phyloP scores from a whole-genome alignment of 2,329 filamentous ascomycete genomes.

The Hymenoscyphus fructigenus region DNA sequence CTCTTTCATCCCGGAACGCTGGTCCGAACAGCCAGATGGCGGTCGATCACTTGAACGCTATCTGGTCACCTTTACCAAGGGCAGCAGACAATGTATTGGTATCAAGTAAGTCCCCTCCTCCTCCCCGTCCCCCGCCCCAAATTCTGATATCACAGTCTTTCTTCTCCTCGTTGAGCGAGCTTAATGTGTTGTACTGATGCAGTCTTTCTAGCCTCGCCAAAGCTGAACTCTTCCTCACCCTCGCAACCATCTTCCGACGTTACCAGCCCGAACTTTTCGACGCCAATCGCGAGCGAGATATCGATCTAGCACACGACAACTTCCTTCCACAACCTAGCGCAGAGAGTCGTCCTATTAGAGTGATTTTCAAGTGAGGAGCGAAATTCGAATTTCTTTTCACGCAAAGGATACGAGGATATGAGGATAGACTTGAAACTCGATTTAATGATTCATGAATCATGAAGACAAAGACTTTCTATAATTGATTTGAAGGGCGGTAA shows the following conservation, averaged over 20 bases:
- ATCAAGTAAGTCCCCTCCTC: slow-evolving; percentile 19
- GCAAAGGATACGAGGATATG: no score
- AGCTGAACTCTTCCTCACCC: slow-evolving; percentile 24
- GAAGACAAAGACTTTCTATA: no score
- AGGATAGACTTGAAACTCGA: no score
- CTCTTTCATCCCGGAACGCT: slow-evolving; percentile 41
- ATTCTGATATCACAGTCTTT: background rate
- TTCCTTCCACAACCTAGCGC: slow-evolving; percentile 19
- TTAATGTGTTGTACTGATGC: background rate
- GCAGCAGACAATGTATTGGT: slow-evolving; percentile 27
- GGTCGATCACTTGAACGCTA: slow-evolving; percentile 21
- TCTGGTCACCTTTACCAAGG: slow-evolving; percentile 27
- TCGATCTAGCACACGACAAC: slow-evolving; percentile 23
- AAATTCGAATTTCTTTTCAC: no score
- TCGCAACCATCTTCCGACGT: slow-evolving; percentile 24
- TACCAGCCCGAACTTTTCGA: slow-evolving; percentile 24
- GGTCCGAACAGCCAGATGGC: slow-evolving; percentile 35
- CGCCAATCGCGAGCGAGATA: slow-evolving; percentile 18
- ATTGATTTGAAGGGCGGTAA: no score
- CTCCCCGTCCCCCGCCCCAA: background rate
- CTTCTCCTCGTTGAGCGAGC: background rate
- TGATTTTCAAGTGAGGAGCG: slow-evolving; percentile 18
- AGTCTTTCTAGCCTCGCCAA: slow-evolving; percentile 21
- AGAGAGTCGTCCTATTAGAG: slow-evolving; percentile 23
- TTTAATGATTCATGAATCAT: no score